These are phyloP conservation scores for Herpomyces periplanetae DNA, from an alignment of 2,329 filamentous ascomycete species.

Conservation along the genomic window DNA sequence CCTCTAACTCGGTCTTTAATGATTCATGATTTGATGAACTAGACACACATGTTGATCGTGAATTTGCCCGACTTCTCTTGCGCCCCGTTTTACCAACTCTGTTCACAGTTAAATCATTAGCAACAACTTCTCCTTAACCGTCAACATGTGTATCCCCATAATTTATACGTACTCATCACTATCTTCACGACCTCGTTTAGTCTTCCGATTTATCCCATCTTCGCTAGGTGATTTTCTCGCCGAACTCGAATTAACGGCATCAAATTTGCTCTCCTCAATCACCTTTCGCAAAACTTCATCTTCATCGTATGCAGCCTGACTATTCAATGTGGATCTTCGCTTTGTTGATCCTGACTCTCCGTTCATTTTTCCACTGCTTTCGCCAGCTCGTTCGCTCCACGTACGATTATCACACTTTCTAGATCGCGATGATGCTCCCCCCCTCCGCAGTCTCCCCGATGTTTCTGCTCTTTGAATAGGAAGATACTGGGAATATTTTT, in stretches of 20 bases:
- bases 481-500: constrained; percentile 21
- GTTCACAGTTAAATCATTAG: too few relatives aligned
- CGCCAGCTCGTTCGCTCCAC: constrained; percentile 14
- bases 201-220: constrained; percentile 17
- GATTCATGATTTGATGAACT: too few relatives aligned
- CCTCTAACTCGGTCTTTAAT: too few relatives aligned
- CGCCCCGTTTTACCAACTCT: too few relatives aligned
- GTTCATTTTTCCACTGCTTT: constrained; percentile 16
- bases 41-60: too few relatives aligned
- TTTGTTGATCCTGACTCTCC: constrained; percentile 23
- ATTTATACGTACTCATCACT: constrained; percentile 79
- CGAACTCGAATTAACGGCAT: constrained; percentile 17
- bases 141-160: too few relatives aligned
- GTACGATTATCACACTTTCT: constrained; percentile 18
- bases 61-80: too few relatives aligned
- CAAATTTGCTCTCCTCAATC: constrained; percentile 76
- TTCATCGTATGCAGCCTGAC: constrained; percentile 75
- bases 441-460: constrained; percentile 7
- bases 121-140: too few relatives aligned
- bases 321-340: constrained; percentile 85
- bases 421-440: constrained; percentile 13
- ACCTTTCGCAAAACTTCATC: constrained; percentile 56
- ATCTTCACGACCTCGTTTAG: constrained; percentile 53
- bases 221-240: too few relatives aligned
- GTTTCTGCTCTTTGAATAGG: constrained; percentile 13